These are phyloP conservation scores for Tinospora cordifolia DNA, from an alignment of 164 flowering plant species.

Conservation along the genomic window DNA sequence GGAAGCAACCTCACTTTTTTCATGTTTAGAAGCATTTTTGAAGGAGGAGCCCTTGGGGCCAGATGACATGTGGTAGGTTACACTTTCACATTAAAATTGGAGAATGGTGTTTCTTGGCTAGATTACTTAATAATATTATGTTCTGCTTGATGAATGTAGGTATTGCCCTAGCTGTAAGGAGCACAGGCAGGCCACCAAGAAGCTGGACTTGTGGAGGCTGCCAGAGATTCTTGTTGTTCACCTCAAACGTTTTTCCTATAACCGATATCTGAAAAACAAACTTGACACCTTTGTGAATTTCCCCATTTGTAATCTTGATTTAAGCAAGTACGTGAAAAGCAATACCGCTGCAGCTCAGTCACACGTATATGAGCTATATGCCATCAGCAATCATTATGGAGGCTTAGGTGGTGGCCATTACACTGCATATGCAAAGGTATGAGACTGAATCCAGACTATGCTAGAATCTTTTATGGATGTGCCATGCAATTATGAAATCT, in stretches of 20 bases:
- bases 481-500: neutral
- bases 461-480: neutral
- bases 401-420: slow-evolving; percentile 98
- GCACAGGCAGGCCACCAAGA: slow-evolving; percentile 86
- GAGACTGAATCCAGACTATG: neutral
- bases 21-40: slow-evolving; percentile 90
- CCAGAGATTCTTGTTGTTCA: slow-evolving; percentile 92
- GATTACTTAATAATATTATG: neutral
- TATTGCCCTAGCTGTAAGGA: slow-evolving; percentile 93
- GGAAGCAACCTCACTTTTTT: slow-evolving; percentile 77
- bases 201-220: slow-evolving; percentile 90
- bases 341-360: slow-evolving; percentile 34
- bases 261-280: slow-evolving; percentile 78
- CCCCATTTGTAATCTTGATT: slow-evolving; percentile 71
- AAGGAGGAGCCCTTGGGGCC: slow-evolving; percentile 96
- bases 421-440: slow-evolving; percentile 89
- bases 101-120: neutral
- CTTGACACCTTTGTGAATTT: slow-evolving; percentile 84
- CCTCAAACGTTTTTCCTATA: slow-evolving; percentile 84
- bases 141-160: slow-evolving; percentile 39
- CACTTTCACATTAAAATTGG: neutral
- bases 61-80: slow-evolving; percentile 85
- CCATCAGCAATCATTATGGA: slow-evolving; percentile 95
- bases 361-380: slow-evolving; percentile 73
- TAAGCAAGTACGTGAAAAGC: slow-evolving; percentile 63